Conservation (phyloP, 2,329 filamentous ascomycete species). For the Pseudogymnoascus sp. region DNA sequence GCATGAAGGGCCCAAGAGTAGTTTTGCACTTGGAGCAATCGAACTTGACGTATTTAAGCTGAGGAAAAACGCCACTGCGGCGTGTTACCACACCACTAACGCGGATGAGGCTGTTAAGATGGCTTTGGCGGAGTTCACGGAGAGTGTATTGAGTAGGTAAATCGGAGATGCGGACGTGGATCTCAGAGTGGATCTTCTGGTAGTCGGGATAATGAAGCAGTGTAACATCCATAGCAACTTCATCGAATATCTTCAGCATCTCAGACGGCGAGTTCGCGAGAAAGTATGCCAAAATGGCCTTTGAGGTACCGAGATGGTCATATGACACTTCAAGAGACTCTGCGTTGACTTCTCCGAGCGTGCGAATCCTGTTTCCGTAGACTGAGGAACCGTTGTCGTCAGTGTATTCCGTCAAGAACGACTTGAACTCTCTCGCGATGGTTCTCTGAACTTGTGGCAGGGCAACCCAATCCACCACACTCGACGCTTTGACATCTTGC, state of each 20-base stretch:
- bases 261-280: constrained; percentile 92
- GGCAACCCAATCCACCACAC: constrained; percentile 90
- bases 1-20: constrained; percentile 90
- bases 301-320: constrained; percentile 80
- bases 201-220: constrained; percentile 96
- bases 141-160: constrained; percentile 92
- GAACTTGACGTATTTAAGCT: constrained; percentile 97
- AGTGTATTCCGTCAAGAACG: constrained; percentile 91
- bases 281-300: constrained; percentile 92
- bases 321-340: constrained; percentile 96
- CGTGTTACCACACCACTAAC: constrained; percentile 94
- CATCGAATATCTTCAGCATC: constrained; percentile 90
- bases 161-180: constrained; percentile 94
- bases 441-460: constrained; percentile 84
- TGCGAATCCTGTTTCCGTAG: constrained; percentile 89
- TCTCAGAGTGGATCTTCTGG: constrained; percentile 93
- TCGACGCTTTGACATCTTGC: constrained; percentile 86
- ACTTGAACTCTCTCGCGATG: constrained; percentile 94
- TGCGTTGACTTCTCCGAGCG: constrained; percentile 92
- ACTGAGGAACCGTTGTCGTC: constrained; percentile 85
- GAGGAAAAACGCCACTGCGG: constrained; percentile 89
- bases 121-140: constrained; percentile 86
- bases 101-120: constrained; percentile 90
- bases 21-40: constrained; percentile 90
- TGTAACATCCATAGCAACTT: constrained; percentile 93